phyloP scores from a whole-genome alignment of 2,329 filamentous ascomycete species.

The Colletotrichum sp. region DNA sequence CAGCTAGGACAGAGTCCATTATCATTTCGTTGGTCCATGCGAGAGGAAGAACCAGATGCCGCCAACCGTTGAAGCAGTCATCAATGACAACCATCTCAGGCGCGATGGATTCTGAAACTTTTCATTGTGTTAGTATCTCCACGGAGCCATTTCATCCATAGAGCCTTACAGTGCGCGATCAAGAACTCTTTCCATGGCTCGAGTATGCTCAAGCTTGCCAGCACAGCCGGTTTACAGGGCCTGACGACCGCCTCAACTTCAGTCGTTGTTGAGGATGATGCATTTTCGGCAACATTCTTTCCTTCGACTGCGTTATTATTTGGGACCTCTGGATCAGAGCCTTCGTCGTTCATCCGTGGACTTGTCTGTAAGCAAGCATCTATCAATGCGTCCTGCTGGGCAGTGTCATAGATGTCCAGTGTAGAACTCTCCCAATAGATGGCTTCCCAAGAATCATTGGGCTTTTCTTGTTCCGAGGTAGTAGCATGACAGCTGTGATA shows the following conservation, averaged over 20 bases:
- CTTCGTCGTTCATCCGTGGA: background rate
- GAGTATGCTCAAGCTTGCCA: background rate
- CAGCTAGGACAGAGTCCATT: constrained; percentile 29
- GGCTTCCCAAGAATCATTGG: background rate
- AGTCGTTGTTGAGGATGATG: background rate
- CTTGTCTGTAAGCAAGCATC: background rate
- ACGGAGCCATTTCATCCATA: accelerated
- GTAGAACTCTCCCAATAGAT: background rate
- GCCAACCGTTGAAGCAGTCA: constrained; percentile 24
- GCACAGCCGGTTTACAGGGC: background rate
- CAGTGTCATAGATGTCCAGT: background rate
- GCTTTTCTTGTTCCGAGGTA: too few species aligned
- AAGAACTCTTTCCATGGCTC: constrained; percentile 7
- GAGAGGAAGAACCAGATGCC: constrained; percentile 23
- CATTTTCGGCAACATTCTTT: background rate
- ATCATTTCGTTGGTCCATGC: constrained; percentile 25
- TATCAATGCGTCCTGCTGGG: background rate
- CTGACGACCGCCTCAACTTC: too few species aligned
- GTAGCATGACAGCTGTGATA: background rate
- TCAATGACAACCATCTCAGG: constrained; percentile 27
- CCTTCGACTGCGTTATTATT: background rate
- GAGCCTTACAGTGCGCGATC: constrained; percentile 18
- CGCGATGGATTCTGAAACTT: constrained; percentile 27
- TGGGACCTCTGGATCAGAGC: background rate
- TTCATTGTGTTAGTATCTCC: background rate